phyloP scores from a whole-genome alignment of 495 filamentous ascomycete genomes.

The Rhypophila decipiens region DNA sequence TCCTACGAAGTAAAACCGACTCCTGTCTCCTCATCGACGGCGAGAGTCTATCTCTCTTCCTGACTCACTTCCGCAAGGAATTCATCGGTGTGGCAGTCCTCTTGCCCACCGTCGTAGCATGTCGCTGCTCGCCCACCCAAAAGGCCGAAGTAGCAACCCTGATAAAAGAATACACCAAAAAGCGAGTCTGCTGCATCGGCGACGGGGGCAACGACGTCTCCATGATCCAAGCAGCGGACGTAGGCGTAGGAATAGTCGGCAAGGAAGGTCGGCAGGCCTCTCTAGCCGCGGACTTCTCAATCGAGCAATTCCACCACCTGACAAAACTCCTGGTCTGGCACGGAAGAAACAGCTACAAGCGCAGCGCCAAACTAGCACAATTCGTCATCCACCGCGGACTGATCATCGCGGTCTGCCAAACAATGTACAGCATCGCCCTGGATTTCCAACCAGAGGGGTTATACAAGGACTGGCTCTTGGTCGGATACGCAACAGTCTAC shows the following conservation, averaged over 20 bases:
- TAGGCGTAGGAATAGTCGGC: constrained; percentile 95
- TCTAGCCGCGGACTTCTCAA: constrained; percentile 92
- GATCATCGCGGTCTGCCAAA: constrained; percentile 92
- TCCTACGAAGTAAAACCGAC: constrained; percentile 84
- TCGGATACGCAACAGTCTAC: constrained; percentile 95
- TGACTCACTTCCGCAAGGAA: constrained; percentile 68
- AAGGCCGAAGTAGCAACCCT: constrained; percentile 90
- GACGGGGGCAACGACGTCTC: constrained; percentile 98
- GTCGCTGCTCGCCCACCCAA: constrained; percentile 93
- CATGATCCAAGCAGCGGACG: constrained; percentile 98
- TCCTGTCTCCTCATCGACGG: constrained; percentile 90
- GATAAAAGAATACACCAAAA: constrained; percentile 87
- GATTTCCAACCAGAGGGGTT: constrained; percentile 89
- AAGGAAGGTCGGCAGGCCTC: constrained; percentile 95
- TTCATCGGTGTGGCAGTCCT: constrained; percentile 87
- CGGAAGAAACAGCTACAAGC: constrained; percentile 93
- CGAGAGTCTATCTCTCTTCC: constrained; percentile 75
- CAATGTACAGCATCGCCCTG: constrained; percentile 90
- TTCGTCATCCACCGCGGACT: constrained; percentile 98
- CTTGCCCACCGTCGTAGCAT: constrained; percentile 89
- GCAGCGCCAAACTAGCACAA: constrained; percentile 89
- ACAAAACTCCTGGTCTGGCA: constrained; percentile 98
- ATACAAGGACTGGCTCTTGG: constrained; percentile 94
- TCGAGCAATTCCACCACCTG: constrained; percentile 91
- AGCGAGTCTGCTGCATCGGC: constrained; percentile 92